Conservation (phyloP, 345 rosid genomes). For the Sapria himalayana region DNA sequence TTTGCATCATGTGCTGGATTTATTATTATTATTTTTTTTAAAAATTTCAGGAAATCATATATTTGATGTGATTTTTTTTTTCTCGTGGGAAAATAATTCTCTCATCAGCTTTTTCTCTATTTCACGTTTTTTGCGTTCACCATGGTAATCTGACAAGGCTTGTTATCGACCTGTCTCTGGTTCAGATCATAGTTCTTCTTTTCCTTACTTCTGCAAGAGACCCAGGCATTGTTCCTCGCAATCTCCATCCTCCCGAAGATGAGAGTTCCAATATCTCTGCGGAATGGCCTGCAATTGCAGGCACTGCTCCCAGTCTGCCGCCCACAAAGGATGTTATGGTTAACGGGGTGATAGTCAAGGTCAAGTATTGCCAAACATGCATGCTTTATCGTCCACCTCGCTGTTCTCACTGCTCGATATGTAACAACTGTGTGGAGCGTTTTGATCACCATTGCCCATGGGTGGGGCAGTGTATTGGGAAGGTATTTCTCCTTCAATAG, state of each 20-base stretch:
- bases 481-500: no score
- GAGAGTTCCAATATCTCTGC: slow-evolving; percentile 29
- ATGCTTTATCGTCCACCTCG: slow-evolving; percentile 87
- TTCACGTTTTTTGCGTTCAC: no score
- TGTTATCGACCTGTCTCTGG: slow-evolving; percentile 6
- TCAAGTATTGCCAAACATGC: slow-evolving; percentile 83
- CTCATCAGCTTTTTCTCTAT: no score
- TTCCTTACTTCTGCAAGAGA: slow-evolving; percentile 79
- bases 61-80: no score
- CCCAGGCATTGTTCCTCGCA: slow-evolving; percentile 90
- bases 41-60: no score
- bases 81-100: no score
- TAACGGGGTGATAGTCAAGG: slow-evolving; percentile 42
- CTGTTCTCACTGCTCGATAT: slow-evolving; percentile 86
- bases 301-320: slow-evolving; percentile 22
- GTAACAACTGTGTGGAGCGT: slow-evolving; percentile 84
- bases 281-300: slow-evolving; percentile 24
- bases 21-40: no score
- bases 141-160: slow-evolving; percentile 1
- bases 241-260: slow-evolving; percentile 52
- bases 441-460: slow-evolving; percentile 98
- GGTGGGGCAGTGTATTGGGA: slow-evolving; percentile 96
- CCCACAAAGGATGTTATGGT: slow-evolving; percentile 52
- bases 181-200: slow-evolving; percentile 53
- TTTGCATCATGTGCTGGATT: no score